Percentiles rank a stretch among this genome's conserved stretches.
phyloP scores from a whole-genome alignment of 495 filamentous ascomycete species.

The Hyaloscypha hepaticicola region DNA sequence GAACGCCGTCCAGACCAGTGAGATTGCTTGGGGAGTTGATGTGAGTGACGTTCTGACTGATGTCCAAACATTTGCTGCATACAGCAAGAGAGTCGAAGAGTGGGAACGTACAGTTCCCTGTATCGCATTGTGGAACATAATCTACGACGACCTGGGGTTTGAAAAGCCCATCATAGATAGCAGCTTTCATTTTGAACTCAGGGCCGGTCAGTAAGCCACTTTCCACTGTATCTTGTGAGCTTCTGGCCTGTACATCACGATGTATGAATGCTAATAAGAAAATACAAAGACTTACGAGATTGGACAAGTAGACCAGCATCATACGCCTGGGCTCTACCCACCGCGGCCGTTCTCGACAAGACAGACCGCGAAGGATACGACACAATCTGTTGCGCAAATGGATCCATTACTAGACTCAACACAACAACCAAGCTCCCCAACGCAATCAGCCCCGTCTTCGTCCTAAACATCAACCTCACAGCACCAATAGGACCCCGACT shows the following conservation, averaged over 20 bases:
- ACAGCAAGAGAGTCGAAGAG: conserved; percentile 3
- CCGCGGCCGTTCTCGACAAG: background rate
- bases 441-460: background rate
- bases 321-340: conserved; percentile 4
- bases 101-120: conserved; percentile 6
- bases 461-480: conserved; percentile 2
- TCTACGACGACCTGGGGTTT: background rate
- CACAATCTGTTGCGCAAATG: background rate
- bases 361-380: background rate
- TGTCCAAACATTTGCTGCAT: conserved; percentile 9
- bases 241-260: background rate
- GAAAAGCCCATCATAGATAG: conserved; percentile 5
- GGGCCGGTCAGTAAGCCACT: background rate
- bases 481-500: background rate
- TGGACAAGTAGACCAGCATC: background rate
- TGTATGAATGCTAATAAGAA: background rate
- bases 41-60: background rate
- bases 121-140: background rate
- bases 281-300: background rate
- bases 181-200: conserved; percentile 1
- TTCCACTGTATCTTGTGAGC: background rate
- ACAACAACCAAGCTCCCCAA: background rate
- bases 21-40: background rate
- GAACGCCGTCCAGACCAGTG: background rate
- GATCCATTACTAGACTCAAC: background rate